Evolutionary conservation across 805 yeast genomes (phyloP), one percentile per base, ranked within the genome.

Genomic region (Candida loeiensis): DNA sequence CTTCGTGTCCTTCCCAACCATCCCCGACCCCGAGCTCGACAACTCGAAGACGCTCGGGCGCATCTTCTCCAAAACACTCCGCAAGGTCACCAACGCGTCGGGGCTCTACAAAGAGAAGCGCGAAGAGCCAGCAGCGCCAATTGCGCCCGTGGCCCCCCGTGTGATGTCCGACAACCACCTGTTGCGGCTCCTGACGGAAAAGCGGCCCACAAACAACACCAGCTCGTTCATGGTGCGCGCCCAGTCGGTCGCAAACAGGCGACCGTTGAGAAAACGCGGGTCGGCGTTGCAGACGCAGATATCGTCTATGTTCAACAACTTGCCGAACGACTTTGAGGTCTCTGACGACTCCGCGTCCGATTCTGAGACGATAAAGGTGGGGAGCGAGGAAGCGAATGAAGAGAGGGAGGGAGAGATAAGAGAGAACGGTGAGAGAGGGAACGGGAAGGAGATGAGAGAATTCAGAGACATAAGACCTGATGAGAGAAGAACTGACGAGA

Each of bases 261-360:
- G 22, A 8, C 38, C 26, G 27, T 16, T 33, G 30, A 30, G 37
- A 19, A 36, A 36, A 17, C 34, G 34, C 13, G 43, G 43, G 8
- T 39, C 39, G 4, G 41, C 43, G n/a, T 21, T 39, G 9, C 43
- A 29, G 45, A 61, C 51, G 44, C 50, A 60, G 24, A 65, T 66
- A 9, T 54, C 71, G 2, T 56, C 71, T 5, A 63, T 68, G 4
- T 69, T 69, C 51, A 69, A 65, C 44, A 69, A 69, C 32, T 50
- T 69, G n/a, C 75, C 75, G 11, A 69, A 69, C 46, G 75, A 69
- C 52, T 66, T 69, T 38, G 74, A 69, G 43, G 49, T 69, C 5
- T 66, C 73, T 0, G 75, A 69, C 38, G 74, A 69, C 45, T 64
- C 71, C n/a, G 71, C 70, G 2, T 63, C 69, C 1, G 74, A 68